Evolutionary conservation across 2,329 filamentous ascomycete species (phyloP).

Genomic region (Arthrobotrys megalospora): DNA sequence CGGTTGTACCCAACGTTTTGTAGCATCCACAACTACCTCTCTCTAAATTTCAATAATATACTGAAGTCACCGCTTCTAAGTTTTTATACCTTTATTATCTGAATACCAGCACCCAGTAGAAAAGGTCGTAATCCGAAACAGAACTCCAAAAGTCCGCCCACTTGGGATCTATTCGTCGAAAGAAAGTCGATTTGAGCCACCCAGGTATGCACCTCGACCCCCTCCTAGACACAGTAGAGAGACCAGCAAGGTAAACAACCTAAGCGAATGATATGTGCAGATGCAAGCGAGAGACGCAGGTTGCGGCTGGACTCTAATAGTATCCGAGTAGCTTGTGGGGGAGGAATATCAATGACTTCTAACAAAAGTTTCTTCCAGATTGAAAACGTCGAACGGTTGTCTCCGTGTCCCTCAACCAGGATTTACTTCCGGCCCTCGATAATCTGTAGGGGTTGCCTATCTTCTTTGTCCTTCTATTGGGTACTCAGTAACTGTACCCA

Average conservation of each 20-base stretch:
- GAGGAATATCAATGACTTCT: slow-evolving; percentile 10
- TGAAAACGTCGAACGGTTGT: background rate
- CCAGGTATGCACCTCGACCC: slow-evolving; percentile 12
- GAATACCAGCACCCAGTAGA: slow-evolving; percentile 20
- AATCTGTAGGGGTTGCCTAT: slow-evolving; percentile 5
- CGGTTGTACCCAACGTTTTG: slow-evolving; percentile 6
- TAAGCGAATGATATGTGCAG: slow-evolving; percentile 36
- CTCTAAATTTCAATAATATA: background rate
- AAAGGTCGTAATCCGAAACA: background rate
- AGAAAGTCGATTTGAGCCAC: slow-evolving; percentile 2
- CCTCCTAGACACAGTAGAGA: slow-evolving; percentile 16
- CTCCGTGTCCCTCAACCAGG: background rate
- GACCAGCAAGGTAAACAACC: slow-evolving; percentile 3
- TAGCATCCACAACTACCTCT: background rate
- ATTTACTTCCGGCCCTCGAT: background rate
- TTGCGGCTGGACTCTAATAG: background rate
- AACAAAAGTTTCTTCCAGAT: slow-evolving; percentile 10
- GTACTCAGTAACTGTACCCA: slow-evolving; percentile 16
- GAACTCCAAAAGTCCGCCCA: background rate
- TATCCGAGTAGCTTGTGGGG: background rate
- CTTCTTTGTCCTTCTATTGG: slow-evolving; percentile 32
- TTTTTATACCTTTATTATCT: slow-evolving; percentile 5
- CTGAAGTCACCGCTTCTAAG: background rate
- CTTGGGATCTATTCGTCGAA: slow-evolving; percentile 8
- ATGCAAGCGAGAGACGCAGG: slow-evolving; percentile 45